Evolutionary conservation across 805 yeast species (phyloP).

Genomic region (Pichia nakasei): DNA sequence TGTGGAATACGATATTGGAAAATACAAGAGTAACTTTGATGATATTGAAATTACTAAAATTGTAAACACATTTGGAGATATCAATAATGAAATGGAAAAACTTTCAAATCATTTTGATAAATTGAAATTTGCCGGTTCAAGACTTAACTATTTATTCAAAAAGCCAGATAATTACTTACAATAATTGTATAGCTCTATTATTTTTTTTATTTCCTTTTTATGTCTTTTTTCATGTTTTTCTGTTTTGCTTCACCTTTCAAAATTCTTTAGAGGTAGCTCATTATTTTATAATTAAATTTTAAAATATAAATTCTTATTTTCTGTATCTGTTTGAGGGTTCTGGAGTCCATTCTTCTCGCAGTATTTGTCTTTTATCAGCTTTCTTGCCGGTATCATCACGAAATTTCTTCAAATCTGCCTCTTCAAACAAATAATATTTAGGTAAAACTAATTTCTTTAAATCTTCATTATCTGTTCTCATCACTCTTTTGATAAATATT

Average conservation of each 20-base stretch:
- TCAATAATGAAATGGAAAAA: not conserved
- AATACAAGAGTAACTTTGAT: not conserved
- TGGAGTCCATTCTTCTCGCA: not conserved
- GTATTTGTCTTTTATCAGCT: not conserved
- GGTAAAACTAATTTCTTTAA: conserved; percentile 16
- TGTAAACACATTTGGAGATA: not conserved
- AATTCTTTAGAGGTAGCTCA: too few species aligned
- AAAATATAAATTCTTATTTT: not conserved
- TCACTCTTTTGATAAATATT: conserved; percentile 22
- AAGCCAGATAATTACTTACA: not conserved
- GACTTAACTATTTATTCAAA: not conserved
- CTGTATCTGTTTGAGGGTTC: not conserved
- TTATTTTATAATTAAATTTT: too few species aligned
- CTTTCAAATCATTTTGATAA: not conserved
- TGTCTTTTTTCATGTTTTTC: too few species aligned
- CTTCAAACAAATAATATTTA: conserved; percentile 16
- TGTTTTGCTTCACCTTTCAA: not conserved
- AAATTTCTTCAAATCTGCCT: conserved; percentile 11
- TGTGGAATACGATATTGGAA: not conserved
- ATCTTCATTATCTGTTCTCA: conserved; percentile 22
- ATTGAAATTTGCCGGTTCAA: not conserved
- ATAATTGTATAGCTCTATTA: too few species aligned
- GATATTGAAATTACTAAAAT: not conserved
- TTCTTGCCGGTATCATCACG: not conserved
- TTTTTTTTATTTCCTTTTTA: too few species aligned